A percentile compares a stretch with the other conserved stretches of the same genome.
Conservation (phyloP, 805 yeast genomes). For the Vanderwaltozyma tropicalis region DNA sequence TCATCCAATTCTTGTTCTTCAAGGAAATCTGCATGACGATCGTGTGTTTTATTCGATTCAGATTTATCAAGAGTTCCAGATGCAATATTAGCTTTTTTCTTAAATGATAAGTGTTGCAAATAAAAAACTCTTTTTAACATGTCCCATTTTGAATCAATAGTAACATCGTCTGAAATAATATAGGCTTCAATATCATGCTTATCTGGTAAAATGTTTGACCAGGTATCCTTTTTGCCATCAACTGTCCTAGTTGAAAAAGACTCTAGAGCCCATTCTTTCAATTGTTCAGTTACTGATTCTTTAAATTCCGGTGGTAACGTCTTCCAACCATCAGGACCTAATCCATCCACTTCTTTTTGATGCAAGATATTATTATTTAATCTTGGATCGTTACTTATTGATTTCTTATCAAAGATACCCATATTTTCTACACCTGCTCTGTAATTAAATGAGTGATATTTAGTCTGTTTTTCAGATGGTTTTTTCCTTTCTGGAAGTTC, state of each 20-base stretch:
- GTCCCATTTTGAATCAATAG: slow-evolving; percentile 55
- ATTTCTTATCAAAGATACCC: slow-evolving; percentile 78
- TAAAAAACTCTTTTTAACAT: slow-evolving; percentile 63
- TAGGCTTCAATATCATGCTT: slow-evolving; percentile 47
- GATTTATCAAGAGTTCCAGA: not conserved
- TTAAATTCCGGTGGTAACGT: slow-evolving; percentile 40
- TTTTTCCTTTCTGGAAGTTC: slow-evolving; percentile 2
- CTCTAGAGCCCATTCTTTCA: slow-evolving; percentile 45
- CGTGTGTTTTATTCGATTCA: slow-evolving; percentile 2
- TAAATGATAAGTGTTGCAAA: slow-evolving; percentile 54
- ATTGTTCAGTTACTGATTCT: slow-evolving; percentile 42
- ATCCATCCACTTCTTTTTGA: slow-evolving; percentile 63
- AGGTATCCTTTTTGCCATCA: slow-evolving; percentile 26
- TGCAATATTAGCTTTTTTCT: slow-evolving; percentile 29
- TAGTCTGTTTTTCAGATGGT: slow-evolving; percentile 5
- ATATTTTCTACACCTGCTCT: slow-evolving; percentile 80
- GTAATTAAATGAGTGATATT: slow-evolving; percentile 59
- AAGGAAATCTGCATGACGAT: slow-evolving; percentile 8
- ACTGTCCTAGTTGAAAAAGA: slow-evolving; percentile 28
- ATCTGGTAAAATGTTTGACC: slow-evolving; percentile 39
- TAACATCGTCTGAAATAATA: slow-evolving; percentile 36
- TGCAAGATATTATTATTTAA: slow-evolving; percentile 60
- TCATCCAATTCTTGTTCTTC: slow-evolving; percentile 24
- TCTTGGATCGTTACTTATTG: slow-evolving; percentile 71
- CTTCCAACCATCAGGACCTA: slow-evolving; percentile 56